phyloP scores from a whole-genome alignment of 2,329 filamentous ascomycete genomes.

The Exserohilum turcica region DNA sequence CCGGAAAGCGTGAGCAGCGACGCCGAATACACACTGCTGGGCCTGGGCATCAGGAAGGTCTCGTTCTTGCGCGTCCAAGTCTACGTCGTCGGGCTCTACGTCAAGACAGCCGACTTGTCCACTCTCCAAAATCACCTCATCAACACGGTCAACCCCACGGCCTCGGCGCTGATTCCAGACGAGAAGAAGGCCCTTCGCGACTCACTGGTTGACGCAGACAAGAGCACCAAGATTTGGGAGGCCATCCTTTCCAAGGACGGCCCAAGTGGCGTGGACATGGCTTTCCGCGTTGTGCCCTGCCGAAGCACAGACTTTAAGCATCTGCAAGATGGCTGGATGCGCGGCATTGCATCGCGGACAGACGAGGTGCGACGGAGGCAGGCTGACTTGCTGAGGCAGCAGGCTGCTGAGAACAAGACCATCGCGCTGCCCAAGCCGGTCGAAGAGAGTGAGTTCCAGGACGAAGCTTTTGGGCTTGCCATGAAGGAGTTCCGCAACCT shows the following conservation, averaged over 20 bases:
- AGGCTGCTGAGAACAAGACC: conserved; percentile 49
- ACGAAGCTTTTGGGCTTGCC: conserved; percentile 76
- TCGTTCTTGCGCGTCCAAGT: conserved; percentile 90
- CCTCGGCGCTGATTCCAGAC: conserved; percentile 79
- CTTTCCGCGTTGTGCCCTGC: conserved; percentile 85
- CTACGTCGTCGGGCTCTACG: conserved; percentile 92
- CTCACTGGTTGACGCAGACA: conserved; percentile 70
- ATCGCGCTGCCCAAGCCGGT: conserved; percentile 41
- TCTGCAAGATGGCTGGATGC: conserved; percentile 86
- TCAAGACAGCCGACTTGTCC: conserved; percentile 81
- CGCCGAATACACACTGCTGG: conserved; percentile 83
- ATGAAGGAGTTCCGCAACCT: conserved; percentile 78
- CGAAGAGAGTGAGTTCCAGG: conserved; percentile 59
- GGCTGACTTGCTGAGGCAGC: conserved; percentile 47
- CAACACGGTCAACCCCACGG: conserved; percentile 73
- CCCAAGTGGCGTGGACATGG: conserved; percentile 65
- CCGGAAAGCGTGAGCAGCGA: conserved; percentile 32
- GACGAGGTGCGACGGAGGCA: conserved; percentile 54
- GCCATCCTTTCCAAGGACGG: conserved; percentile 65
- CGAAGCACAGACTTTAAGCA: conserved; percentile 94
- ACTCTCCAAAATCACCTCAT: conserved; percentile 79
- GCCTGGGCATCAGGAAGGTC: conserved; percentile 85
- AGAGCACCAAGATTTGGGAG: conserved; percentile 76
- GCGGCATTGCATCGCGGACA: conserved; percentile 77
- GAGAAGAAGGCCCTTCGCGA: conserved; percentile 77